Conservation (phyloP, 2,329 filamentous ascomycete species). For the Talaromyces sp. region DNA sequence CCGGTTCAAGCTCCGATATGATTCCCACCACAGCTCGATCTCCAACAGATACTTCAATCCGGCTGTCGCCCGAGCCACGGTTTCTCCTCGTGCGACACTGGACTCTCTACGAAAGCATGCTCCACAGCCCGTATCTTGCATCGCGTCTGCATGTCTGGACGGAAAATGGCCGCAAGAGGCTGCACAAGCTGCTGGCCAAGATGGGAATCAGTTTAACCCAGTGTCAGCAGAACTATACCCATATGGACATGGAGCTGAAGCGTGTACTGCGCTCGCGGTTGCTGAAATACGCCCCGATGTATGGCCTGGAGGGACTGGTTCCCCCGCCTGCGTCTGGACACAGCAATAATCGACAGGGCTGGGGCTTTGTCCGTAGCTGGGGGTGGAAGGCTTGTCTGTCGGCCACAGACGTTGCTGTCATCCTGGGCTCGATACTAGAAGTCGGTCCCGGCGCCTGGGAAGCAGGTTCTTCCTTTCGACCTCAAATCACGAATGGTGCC, state of each 20-base stretch:
- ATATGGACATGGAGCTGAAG: slow-evolving; percentile 98
- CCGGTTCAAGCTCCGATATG: slow-evolving; percentile 67
- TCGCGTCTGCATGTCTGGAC: slow-evolving; percentile 92
- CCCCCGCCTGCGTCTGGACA: slow-evolving; percentile 69
- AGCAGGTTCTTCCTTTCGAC: slow-evolving; percentile 21
- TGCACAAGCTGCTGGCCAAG: slow-evolving; percentile 93
- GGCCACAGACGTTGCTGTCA: slow-evolving; percentile 88
- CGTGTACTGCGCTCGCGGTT: slow-evolving; percentile 78
- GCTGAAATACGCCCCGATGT: slow-evolving; percentile 85
- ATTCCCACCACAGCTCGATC: slow-evolving; percentile 85
- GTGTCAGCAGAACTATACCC: slow-evolving; percentile 91
- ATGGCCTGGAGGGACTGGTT: slow-evolving; percentile 90
- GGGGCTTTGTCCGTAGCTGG: slow-evolving; percentile 97
- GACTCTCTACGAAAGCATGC: slow-evolving; percentile 97
- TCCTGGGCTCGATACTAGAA: slow-evolving; percentile 87
- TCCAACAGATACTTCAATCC: slow-evolving; percentile 86
- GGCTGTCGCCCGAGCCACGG: slow-evolving; percentile 85
- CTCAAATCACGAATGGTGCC: slow-evolving; percentile 16
- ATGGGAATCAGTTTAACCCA: slow-evolving; percentile 95
- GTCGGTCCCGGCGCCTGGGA: slow-evolving; percentile 57
- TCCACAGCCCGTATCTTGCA: slow-evolving; percentile 92
- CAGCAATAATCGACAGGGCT: slow-evolving; percentile 76
- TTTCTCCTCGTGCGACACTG: slow-evolving; percentile 92
- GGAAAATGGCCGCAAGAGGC: slow-evolving; percentile 76
- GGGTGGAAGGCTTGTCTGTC: slow-evolving; percentile 93